Evolutionary conservation across 305 asterid genomes (phyloP), one percentile per base, ranked within the genome.

Genomic region (Fraxinus greggii): DNA sequence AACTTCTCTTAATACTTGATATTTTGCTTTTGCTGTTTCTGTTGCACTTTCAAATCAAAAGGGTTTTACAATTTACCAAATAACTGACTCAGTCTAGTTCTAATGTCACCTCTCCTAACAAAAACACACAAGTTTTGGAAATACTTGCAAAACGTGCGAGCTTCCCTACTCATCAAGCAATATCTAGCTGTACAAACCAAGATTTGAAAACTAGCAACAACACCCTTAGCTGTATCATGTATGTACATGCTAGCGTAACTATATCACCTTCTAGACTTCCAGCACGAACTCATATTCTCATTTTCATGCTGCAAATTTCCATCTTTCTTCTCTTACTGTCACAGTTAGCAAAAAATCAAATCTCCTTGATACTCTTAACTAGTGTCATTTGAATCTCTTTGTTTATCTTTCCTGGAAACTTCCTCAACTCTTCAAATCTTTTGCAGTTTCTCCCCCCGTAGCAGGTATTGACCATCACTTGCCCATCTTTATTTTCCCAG

Each of bases 161-260:
- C 69, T 13, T 17, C 79, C 73, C 59, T 67, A 12, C 42, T 9
- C 38, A 72, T 48, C 45, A 13, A 72, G 32, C 45, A 36, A 79
- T 35, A 32, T 17, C 79, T 54, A 32, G 19, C 67, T 69, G 51
- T 61, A 56, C 32, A 59, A 83, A 3, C 28, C 54, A n/a, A 67
- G 72, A 59, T 61, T 69, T 76, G 32, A 48, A 78, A 70, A 42
- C 78, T 83, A 26, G 76, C 77, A 77, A 35, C n/a, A 63, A 29
- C 28, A 72, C 65, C 75, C 72, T 19, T 75, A 35, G 48, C 65
- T 9, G 2, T 61, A 32, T 54, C n/a, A n/a, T n/a, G n/a, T n/a
- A n/a, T n/a, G 32, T 45, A 9, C 74, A 24, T 56, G 8, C 80
- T 72, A 69, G 82, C 21, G 76, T 40, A 78, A 72, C 45, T 79